Evolutionary conservation across 495 filamentous ascomycete genomes (phyloP), one percentile per base, ranked within the genome.

Genomic region (Amphirosellinia nigrospora): DNA sequence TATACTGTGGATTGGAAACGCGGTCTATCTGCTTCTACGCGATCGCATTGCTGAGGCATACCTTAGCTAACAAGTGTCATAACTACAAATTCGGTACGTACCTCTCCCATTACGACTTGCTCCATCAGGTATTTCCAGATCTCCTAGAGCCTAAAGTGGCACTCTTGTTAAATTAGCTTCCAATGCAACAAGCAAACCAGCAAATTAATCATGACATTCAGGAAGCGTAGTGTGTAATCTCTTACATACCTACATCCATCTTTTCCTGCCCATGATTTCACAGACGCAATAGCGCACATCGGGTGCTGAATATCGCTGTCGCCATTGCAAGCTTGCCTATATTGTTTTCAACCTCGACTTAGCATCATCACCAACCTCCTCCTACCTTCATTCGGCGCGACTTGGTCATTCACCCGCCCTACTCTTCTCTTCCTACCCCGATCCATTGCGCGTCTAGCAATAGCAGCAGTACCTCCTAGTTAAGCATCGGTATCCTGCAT

Each of bases 101-200:
- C 36, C 46, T 52, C 32, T n/a, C n/a, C n/a, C 9, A 11, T n/a
- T 58, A 11, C 55, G 16, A 21, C 38, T 56, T 36, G 55, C 53
- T 58, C 28, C 30, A 58, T 58, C 38, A 3, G 55, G 55, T 34
- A 30, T 34, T 45, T 19, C 60, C 61, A 48, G 28, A 23, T 46
- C 26, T 34, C 55, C 55, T 58, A 58, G 32, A 50, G 43, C 61
- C 61, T 3, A 64, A 64, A 48, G 26, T 48, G 61, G 61, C 61
- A 50, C 61, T 50, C 38, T 64, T 30, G 55, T 64, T 64, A 64
- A 50, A 48, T 64, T 64, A 64, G 61, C 41, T 64, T 50, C 8
- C 61, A 3, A 64, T 64, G 43, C 43, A 64, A 38, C 60, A 21
- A 36, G 39, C 43, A 64, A 64, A 34, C 8, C 43, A 64, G 41